Evolutionary conservation across 345 rosid genomes (phyloP).

Genomic region (Nephelium lappaceum): DNA sequence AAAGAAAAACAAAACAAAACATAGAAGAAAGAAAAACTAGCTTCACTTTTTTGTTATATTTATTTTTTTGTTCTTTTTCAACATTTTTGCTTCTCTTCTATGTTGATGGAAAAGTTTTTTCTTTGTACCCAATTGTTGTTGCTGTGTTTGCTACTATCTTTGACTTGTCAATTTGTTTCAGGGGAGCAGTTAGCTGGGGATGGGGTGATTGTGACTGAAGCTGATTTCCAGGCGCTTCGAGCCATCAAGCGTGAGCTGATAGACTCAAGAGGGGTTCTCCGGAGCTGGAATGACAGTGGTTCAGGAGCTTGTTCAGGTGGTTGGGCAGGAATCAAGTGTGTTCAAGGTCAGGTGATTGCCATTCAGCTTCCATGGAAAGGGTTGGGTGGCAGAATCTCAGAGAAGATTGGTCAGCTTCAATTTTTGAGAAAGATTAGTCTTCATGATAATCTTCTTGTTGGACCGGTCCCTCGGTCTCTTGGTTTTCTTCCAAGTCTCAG

Average conservation of each 20-base stretch:
- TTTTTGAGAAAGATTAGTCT: slow-evolving; percentile 73
- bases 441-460: slow-evolving; percentile 73
- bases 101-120: slow-evolving; percentile 40
- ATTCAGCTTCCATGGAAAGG: slow-evolving; percentile 94
- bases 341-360: slow-evolving; percentile 74
- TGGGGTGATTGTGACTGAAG: slow-evolving; percentile 64
- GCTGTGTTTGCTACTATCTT: slow-evolving; percentile 33
- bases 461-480: slow-evolving; percentile 72
- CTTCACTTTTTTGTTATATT: not conserved
- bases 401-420: slow-evolving; percentile 81
- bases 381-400: slow-evolving; percentile 78
- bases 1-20: slow-evolving; percentile 19
- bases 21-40: not conserved
- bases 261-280: slow-evolving; percentile 63
- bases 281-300: slow-evolving; percentile 74
- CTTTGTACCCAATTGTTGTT: slow-evolving; percentile 29
- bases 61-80: slow-evolving; percentile 18
- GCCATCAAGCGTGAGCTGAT: slow-evolving; percentile 71
- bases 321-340: slow-evolving; percentile 94
- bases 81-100: slow-evolving; percentile 21
- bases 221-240: slow-evolving; percentile 69
- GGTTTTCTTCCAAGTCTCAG: slow-evolving; percentile 75
- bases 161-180: slow-evolving; percentile 43
- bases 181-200: slow-evolving; percentile 51
- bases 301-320: slow-evolving; percentile 72